Percentiles rank a stretch among this genome's conserved stretches.
These are phyloP conservation scores for Alternaria hordeiaustralica DNA, from an alignment of 2,329 filamentous ascomycete species.

Conservation along the genomic window DNA sequence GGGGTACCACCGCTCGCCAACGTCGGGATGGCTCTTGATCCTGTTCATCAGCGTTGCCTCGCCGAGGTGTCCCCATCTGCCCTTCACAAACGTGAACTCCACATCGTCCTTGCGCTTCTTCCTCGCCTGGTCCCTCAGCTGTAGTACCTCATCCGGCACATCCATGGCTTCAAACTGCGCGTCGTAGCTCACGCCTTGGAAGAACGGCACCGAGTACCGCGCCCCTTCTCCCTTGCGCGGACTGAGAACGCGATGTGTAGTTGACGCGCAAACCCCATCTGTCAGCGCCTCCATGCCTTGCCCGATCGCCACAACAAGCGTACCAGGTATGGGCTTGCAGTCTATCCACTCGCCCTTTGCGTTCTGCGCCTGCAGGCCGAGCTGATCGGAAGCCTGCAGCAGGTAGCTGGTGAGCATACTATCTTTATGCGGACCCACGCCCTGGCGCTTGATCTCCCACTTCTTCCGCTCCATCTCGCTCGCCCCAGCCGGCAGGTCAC, in stretches of 20 bases:
- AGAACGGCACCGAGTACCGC: slow-evolving; percentile 83
- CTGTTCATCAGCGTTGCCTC: slow-evolving; percentile 86
- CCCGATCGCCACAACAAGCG: slow-evolving; percentile 85
- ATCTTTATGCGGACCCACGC: slow-evolving; percentile 82
- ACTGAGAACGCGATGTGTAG: slow-evolving; percentile 83
- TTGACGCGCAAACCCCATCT: slow-evolving; percentile 78
- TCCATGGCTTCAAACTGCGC: slow-evolving; percentile 80
- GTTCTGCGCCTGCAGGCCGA: slow-evolving; percentile 84
- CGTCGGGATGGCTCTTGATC: slow-evolving; percentile 86
- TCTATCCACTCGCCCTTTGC: slow-evolving; percentile 80
- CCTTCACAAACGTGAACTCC: slow-evolving; percentile 82
- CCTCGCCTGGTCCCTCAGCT: slow-evolving; percentile 67
- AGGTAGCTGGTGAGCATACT: slow-evolving; percentile 84
- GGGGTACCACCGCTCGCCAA: slow-evolving; percentile 75
- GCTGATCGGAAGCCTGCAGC: slow-evolving; percentile 78
- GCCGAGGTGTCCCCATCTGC: slow-evolving; percentile 71
- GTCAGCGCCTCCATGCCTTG: slow-evolving; percentile 88
- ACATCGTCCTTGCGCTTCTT: slow-evolving; percentile 70
- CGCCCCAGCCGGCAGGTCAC: slow-evolving; percentile 34
- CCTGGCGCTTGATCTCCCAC: slow-evolving; percentile 63
- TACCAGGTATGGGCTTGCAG: slow-evolving; percentile 75
- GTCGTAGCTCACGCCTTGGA: slow-evolving; percentile 83
- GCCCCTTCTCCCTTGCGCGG: slow-evolving; percentile 73
- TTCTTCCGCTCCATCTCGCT: slow-evolving; percentile 48
- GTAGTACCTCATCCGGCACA: slow-evolving; percentile 68